phyloP scores from a whole-genome alignment of 495 filamentous ascomycete genomes.

The Penicillium turbatum region DNA sequence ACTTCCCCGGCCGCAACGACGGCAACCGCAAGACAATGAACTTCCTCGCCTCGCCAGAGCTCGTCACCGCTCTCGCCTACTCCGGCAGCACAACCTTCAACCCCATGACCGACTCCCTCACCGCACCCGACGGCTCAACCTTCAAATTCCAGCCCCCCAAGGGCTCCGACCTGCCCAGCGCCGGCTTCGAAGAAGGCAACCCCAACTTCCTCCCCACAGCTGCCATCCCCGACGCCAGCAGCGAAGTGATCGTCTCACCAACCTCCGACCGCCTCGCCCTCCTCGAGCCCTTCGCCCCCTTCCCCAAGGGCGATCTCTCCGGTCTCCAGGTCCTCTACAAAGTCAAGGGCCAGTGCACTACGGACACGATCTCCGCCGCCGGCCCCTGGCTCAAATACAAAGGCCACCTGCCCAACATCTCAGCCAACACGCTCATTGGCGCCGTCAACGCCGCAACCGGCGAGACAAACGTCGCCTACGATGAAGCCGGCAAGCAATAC shows the following conservation, averaged over 20 bases:
- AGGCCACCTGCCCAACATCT: slow-evolving; percentile 96
- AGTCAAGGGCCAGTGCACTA: slow-evolving; percentile 95
- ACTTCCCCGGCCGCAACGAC: slow-evolving; percentile 96
- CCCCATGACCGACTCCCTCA: slow-evolving; percentile 81
- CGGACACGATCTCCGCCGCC: slow-evolving; percentile 95
- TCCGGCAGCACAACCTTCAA: slow-evolving; percentile 93
- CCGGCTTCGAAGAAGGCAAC: slow-evolving; percentile 78
- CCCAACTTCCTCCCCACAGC: slow-evolving; percentile 68
- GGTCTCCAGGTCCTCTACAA: slow-evolving; percentile 76
- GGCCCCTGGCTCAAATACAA: slow-evolving; percentile 99
- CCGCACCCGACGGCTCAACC: slow-evolving; percentile 70
- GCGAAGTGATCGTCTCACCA: slow-evolving; percentile 69
- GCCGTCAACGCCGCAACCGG: slow-evolving; percentile 87
- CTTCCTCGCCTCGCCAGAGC: slow-evolving; percentile 92
- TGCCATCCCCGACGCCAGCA: slow-evolving; percentile 55
- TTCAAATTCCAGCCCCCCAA: slow-evolving; percentile 85
- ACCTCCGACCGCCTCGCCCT: slow-evolving; percentile 82
- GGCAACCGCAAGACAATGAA: slow-evolving; percentile 97
- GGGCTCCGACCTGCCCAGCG: slow-evolving; percentile 69
- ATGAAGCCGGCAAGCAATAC: slow-evolving; percentile 61
- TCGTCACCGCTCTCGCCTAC: slow-evolving; percentile 94
- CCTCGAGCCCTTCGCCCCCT: slow-evolving; percentile 85
- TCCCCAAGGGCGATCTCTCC: slow-evolving; percentile 69
- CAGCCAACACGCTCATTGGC: slow-evolving; percentile 90
- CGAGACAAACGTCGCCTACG: slow-evolving; percentile 87